Evolutionary conservation across 495 filamentous ascomycete species (phyloP).

Genomic region (Rostrohypoxylon terebratum): DNA sequence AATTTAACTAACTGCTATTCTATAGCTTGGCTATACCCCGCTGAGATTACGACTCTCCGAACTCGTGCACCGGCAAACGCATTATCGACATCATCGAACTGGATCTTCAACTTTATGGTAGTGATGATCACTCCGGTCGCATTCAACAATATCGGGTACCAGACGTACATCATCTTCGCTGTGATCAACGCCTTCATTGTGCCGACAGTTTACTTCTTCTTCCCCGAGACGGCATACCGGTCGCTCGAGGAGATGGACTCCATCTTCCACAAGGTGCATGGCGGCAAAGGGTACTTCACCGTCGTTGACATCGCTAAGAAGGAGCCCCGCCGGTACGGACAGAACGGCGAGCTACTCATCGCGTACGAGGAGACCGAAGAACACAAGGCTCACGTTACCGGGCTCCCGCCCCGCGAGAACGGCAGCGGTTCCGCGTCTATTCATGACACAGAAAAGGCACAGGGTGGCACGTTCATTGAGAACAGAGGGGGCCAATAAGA

Average conservation of each 20-base stretch:
- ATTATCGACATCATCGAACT: slow-evolving; percentile 73
- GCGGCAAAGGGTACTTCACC: slow-evolving; percentile 64
- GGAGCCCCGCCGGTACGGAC: slow-evolving; percentile 76
- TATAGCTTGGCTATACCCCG: slow-evolving; percentile 70
- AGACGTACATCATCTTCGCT: slow-evolving; percentile 84
- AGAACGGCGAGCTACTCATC: slow-evolving; percentile 74
- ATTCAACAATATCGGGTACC: slow-evolving; percentile 73
- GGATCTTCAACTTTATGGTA: slow-evolving; percentile 66
- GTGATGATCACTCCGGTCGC: slow-evolving; percentile 75
- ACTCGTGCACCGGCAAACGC: slow-evolving; percentile 82
- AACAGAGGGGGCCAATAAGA: slow-evolving; percentile 4
- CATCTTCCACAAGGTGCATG: slow-evolving; percentile 73
- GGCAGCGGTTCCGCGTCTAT: slow-evolving; percentile 25
- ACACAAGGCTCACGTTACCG: slow-evolving; percentile 43
- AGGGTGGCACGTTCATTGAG: slow-evolving; percentile 26
- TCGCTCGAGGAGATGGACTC: slow-evolving; percentile 80
- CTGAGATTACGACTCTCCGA: slow-evolving; percentile 77
- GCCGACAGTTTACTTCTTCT: slow-evolving; percentile 78
- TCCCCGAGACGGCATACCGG: slow-evolving; percentile 78
- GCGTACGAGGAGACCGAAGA: slow-evolving; percentile 64
- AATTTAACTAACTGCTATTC: background rate
- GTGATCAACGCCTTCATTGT: slow-evolving; percentile 80
- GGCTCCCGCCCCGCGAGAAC: slow-evolving; percentile 12
- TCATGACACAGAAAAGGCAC: slow-evolving; percentile 43
- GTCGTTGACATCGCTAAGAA: slow-evolving; percentile 70